Evolutionary conservation across 1,284 basidiomycete species (phyloP), one percentile per base, ranked within the genome.

Genomic region (Mycena sp.): DNA sequence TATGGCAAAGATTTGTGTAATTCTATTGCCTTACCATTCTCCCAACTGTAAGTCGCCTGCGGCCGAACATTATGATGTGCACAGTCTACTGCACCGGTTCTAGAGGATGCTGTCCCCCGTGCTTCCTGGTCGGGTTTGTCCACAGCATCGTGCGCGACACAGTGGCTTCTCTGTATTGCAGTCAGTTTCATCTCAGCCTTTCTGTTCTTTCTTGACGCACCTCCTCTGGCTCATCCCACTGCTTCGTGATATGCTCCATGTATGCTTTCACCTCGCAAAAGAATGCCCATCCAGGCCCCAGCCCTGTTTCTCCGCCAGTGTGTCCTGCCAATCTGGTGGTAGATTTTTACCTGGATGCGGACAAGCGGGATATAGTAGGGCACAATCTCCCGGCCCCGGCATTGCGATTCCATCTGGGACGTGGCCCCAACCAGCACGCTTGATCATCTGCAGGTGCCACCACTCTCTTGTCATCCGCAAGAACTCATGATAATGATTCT

Each of bases 1-100:
- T 19, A 49, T 74, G 80, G 59, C 80, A 78, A 65, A 80, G 76
- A 57, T 80, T 80, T 35, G 32, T 9, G 14, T 9, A 14, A 14
- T 14, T 35, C 9, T n/a, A n/a, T n/a, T n/a, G 32, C 7, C 32
- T 14, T 35, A 35, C 32, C 32, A 14, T 14, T 35, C 32, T 14
- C 32, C 32, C 14, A 35, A 14, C 14, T 35, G 32, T 14, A 35
- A 51, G 58, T 75, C 72, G 17, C 70, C 74, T n/a, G 69, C 2
- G 69, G 64, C 60, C 69, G 73, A 59, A 74, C 69, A 44, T 74
- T 67, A 59, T 75, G 73, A 9, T 71, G 61, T 19, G 64, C 57
- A 51, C 74, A 75, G 37, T 72, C 69, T 6, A 70, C 68, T 10
- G 66, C 65, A 6, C 63, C 69, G 11, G 69, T 63, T 9, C 74